These are phyloP conservation scores for Pyrus pyrifolia DNA, from an alignment of 306 rosid genomes.

Conservation along the genomic window DNA sequence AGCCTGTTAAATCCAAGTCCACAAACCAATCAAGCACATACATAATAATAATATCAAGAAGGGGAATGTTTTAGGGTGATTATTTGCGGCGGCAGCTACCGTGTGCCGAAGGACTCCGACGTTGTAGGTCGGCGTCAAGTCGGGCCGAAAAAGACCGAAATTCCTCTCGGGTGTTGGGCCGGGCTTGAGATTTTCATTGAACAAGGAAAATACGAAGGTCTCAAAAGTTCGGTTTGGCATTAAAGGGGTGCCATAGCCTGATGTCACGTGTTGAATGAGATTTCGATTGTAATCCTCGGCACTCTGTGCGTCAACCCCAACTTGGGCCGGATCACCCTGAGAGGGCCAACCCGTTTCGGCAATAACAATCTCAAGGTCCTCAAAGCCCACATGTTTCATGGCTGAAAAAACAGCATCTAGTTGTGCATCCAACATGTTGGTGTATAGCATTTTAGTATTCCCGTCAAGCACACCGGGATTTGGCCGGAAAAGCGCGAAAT, in stretches of 20 bases:
- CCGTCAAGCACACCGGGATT: constrained; percentile 46
- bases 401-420: constrained; percentile 65
- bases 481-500: constrained; percentile 51
- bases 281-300: constrained; percentile 53
- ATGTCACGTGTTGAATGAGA: constrained; percentile 49
- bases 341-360: constrained; percentile 84
- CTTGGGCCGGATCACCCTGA: constrained; percentile 29
- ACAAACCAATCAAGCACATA: constrained; percentile 35
- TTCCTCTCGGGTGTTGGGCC: constrained; percentile 63
- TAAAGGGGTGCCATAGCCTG: constrained; percentile 53
- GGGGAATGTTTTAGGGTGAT: constrained; percentile 4
- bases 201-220: constrained; percentile 57
- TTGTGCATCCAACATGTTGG: constrained; percentile 79
- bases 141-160: constrained; percentile 60
- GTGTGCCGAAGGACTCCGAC: constrained; percentile 39
- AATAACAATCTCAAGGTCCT: constrained; percentile 54
- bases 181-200: constrained; percentile 63
- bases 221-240: constrained; percentile 80
- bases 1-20: constrained; percentile 39
- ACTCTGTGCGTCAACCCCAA: constrained; percentile 33
- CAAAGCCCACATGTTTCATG: constrained; percentile 44
- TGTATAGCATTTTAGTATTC: constrained; percentile 33
- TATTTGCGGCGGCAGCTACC: constrained; percentile 25
- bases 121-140: constrained; percentile 49
- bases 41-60: constrained; percentile 17